Evolutionary conservation across 2,329 filamentous ascomycete genomes (phyloP).

Genomic region (Ramularia endophylla): DNA sequence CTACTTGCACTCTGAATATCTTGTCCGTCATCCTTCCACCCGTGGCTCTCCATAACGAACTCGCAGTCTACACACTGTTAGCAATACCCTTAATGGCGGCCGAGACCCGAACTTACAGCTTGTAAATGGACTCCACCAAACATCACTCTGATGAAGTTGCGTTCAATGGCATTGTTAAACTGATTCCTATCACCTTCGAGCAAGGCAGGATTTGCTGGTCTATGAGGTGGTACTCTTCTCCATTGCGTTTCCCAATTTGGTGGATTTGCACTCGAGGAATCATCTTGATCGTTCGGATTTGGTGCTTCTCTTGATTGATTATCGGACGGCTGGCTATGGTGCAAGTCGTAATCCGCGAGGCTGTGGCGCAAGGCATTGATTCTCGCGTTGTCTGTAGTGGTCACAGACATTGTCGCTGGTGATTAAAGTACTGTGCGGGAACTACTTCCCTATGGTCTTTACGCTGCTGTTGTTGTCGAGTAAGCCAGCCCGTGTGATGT

Average conservation of each 20-base stretch:
- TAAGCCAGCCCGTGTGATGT: too few relatives aligned
- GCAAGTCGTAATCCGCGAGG: conserved; percentile 44
- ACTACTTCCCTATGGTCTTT: neutral
- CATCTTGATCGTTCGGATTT: conserved; percentile 27
- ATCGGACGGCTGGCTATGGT: conserved; percentile 31
- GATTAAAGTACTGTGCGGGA: too few relatives aligned
- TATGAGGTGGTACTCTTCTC: conserved; percentile 43
- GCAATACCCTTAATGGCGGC: conserved; percentile 7
- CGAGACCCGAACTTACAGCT: too few relatives aligned
- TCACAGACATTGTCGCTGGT: conserved; percentile 36
- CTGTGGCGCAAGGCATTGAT: conserved; percentile 32
- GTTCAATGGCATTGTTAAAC: conserved; percentile 41
- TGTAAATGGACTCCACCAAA: conserved; percentile 40
- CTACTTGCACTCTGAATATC: conserved; percentile 48
- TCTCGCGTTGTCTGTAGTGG: conserved; percentile 37
- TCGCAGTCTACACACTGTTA: conserved; percentile 29
- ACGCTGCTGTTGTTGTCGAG: too few relatives aligned
- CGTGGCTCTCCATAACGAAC: conserved; percentile 47
- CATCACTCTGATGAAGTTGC: conserved; percentile 46
- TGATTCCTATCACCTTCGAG: conserved; percentile 38
- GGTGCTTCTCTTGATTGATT: conserved; percentile 24
- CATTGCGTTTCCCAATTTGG: conserved; percentile 44
- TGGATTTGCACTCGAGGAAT: conserved; percentile 25
- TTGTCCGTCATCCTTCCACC: conserved; percentile 44
- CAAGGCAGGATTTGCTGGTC: conserved; percentile 41